Conservation (phyloP, 768 basidiomycete genomes). For the Tulasnella calospora region DNA sequence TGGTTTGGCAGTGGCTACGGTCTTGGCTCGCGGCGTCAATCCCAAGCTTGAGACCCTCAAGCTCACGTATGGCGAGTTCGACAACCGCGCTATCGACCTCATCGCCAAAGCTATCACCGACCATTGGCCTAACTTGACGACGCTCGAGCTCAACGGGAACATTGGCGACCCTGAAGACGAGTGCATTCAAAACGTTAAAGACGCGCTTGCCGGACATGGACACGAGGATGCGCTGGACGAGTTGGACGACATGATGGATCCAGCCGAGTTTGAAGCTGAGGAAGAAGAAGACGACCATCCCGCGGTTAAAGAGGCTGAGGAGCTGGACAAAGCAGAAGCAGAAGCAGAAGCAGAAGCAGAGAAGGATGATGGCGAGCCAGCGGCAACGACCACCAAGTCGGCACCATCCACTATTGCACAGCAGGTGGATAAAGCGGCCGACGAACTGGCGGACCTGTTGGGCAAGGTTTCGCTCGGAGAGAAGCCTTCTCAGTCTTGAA, state of each 20-base stretch:
- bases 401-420: constrained; percentile 32
- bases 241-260: constrained; percentile 72
- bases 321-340: constrained; percentile 37
- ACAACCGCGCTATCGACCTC: constrained; percentile 58
- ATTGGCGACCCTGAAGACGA: constrained; percentile 44
- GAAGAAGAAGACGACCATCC: constrained; percentile 31
- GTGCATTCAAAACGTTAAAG: constrained; percentile 41
- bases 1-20: constrained; percentile 58
- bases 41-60: constrained; percentile 68
- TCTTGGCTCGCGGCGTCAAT: constrained; percentile 65
- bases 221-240: constrained; percentile 81
- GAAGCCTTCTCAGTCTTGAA: constrained; percentile 1
- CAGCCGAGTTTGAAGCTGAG: constrained; percentile 45
- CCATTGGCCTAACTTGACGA: constrained; percentile 55
- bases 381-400: constrained; percentile 40
- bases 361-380: constrained; percentile 44
- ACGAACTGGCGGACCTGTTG: constrained; percentile 62
- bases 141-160: constrained; percentile 82
- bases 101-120: constrained; percentile 61
- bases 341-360: constrained; percentile 42
- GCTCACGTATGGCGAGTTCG: constrained; percentile 90
- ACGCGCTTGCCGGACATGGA: constrained; percentile 40
- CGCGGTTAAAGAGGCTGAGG: constrained; percentile 34
- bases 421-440: constrained; percentile 39
- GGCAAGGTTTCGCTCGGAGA: constrained; percentile 47